These are phyloP conservation scores for Citrus unshiu DNA, from an alignment of 345 rosid species.

Conservation along the genomic window DNA sequence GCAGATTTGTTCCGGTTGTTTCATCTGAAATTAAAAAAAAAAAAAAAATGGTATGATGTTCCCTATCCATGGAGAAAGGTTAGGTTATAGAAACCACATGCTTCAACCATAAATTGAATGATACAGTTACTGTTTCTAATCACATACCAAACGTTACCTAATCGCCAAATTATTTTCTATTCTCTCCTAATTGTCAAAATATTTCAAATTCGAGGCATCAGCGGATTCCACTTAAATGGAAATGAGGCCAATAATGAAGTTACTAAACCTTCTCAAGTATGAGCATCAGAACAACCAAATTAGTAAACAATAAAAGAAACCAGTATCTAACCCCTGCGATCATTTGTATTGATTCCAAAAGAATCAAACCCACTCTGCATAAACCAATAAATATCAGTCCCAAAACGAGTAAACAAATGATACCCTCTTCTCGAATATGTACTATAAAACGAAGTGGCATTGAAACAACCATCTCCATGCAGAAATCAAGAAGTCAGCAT, in stretches of 20 bases:
- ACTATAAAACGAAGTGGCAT: not conserved
- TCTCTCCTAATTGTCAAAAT: not conserved
- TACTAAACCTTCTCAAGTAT: not conserved
- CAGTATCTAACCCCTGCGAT: not conserved
- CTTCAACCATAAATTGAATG: not conserved
- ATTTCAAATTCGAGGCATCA: not conserved
- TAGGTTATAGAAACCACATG: not conserved
- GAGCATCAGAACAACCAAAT: not conserved
- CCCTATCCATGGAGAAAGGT: too few relatives aligned
- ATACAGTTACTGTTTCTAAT: not conserved
- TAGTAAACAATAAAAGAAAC: not conserved
- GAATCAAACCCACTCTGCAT: not conserved
- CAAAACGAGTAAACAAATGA: not conserved
- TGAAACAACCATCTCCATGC: not conserved
- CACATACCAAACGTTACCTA: not conserved
- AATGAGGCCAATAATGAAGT: not conserved
- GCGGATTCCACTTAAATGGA: not conserved
- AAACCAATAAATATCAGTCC: not conserved
- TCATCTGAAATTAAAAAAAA: too few relatives aligned
- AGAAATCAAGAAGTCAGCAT: not conserved
- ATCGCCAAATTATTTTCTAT: not conserved
- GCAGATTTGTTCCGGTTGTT: too few relatives aligned
- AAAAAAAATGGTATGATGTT: too few relatives aligned
- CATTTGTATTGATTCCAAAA: not conserved
- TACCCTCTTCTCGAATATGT: not conserved